Conservation (phyloP, 116 monocot species). For the Thalassia testudinum region DNA sequence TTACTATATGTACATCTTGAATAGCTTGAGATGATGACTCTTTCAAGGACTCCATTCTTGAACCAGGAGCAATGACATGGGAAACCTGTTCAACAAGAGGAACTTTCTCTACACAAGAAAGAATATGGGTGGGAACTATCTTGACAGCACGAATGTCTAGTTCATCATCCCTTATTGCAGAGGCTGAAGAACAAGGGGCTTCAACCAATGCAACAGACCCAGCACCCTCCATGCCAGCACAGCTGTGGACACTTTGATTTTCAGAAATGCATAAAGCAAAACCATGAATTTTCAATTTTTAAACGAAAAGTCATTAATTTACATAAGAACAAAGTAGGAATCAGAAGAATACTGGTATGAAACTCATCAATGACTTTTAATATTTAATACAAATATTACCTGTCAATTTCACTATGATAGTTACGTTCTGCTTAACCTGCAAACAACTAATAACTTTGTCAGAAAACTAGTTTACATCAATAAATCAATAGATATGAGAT, state of each 20-base stretch:
- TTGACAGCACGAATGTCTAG: constrained; percentile 23
- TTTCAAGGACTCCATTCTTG: constrained; percentile 16
- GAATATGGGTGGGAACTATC: constrained; percentile 36
- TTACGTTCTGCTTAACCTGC: no score
- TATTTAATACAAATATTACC: no score
- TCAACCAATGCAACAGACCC: neutral
- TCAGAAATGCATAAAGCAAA: no score
- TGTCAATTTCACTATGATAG: no score
- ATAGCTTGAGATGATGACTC: constrained; percentile 24
- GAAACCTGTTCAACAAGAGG: constrained; percentile 49
- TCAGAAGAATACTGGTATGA: no score
- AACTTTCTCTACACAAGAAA: constrained; percentile 47
- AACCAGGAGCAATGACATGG: constrained; percentile 30
- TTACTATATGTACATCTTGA: constrained; percentile 76
- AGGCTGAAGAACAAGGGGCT: neutral
- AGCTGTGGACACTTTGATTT: neutral
- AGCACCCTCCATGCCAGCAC: neutral
- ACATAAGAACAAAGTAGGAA: no score
- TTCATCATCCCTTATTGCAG: constrained; percentile 4
- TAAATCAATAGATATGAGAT: no score
- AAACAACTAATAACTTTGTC: no score
- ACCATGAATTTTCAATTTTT: no score
- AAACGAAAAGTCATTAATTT: no score
- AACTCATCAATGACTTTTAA: no score
- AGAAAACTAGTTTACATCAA: no score